Conservation (phyloP, 2,329 filamentous ascomycete genomes). For the Graphilbum sp. region DNA sequence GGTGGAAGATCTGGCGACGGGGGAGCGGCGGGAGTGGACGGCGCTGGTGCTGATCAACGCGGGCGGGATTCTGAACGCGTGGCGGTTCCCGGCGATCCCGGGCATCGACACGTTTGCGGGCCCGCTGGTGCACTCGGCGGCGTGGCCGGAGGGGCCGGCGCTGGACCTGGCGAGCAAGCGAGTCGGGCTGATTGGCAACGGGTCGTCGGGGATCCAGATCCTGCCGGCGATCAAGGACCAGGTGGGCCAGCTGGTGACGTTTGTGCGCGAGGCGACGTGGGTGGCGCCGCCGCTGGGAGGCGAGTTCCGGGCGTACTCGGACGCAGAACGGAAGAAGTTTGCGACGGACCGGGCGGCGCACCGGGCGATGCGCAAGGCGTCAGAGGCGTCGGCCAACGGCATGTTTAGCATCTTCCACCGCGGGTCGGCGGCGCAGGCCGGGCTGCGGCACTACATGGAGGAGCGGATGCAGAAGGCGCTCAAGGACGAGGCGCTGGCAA, state of each 20-base stretch:
- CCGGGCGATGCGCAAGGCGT: constrained; percentile 7
- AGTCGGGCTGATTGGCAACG: constrained; percentile 17
- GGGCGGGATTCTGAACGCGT: constrained; percentile 16
- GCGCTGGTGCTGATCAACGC: constrained; percentile 33
- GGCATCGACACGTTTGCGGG: constrained; percentile 19
- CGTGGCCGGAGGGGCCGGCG: constrained; percentile 11
- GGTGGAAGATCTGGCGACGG: neutral
- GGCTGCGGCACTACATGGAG: constrained; percentile 23
- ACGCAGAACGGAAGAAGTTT: constrained; percentile 7
- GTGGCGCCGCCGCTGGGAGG: constrained; percentile 7
- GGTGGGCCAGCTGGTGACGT: constrained; percentile 8
- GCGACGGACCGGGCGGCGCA: constrained; percentile 6
- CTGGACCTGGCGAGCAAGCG: constrained; percentile 12
- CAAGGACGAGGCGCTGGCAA: constrained; percentile 10
- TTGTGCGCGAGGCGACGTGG: constrained; percentile 9
- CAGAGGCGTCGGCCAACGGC: constrained; percentile 7
- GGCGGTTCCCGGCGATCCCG: constrained; percentile 13
- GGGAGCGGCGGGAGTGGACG: constrained; percentile 8
- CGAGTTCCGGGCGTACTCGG: constrained; percentile 8
- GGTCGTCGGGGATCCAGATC: constrained; percentile 16
- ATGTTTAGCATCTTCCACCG: constrained; percentile 7
- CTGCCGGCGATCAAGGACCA: constrained; percentile 11
- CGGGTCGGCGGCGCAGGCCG: constrained; percentile 12
- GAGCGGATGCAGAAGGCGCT: constrained; percentile 22
- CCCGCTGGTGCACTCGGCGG: constrained; percentile 14